Conservation (phyloP, 345 rosid species). For the Hevea brasiliensis region DNA sequence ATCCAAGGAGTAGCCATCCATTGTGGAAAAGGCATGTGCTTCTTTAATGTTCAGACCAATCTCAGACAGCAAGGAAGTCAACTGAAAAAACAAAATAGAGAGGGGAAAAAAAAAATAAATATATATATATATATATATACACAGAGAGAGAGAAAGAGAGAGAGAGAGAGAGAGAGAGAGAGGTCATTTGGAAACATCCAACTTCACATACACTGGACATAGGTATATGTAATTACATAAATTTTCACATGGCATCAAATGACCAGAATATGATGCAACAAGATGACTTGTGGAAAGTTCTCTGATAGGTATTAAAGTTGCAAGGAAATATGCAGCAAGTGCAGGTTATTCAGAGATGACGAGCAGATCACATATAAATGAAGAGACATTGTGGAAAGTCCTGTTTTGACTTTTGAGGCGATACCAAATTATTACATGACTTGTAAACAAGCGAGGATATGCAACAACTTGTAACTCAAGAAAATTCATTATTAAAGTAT, state of each 20-base stretch:
- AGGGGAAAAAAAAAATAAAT: background rate
- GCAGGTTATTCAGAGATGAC: background rate
- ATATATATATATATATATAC: too few relatives aligned
- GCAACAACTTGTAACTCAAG: background rate
- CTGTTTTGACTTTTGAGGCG: background rate
- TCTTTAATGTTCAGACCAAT: slow-evolving; percentile 67
- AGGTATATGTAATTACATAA: background rate
- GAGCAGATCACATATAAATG: background rate
- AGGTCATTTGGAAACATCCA: background rate
- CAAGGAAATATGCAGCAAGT: background rate
- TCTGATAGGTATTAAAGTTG: background rate
- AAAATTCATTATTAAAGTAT: background rate
- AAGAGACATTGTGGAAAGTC: background rate
- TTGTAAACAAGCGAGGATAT: too few relatives aligned
- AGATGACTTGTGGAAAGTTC: background rate
- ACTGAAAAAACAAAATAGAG: slow-evolving; percentile 42
- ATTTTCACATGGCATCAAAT: background rate
- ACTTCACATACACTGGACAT: background rate
- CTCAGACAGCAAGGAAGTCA: slow-evolving; percentile 61
- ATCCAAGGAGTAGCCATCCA: slow-evolving; percentile 71
- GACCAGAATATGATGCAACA: too few relatives aligned
- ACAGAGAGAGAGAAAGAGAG: too few relatives aligned
- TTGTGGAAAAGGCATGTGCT: slow-evolving; percentile 73
- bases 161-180: too few relatives aligned
- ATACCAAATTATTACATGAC: background rate